Base-by-base conservation (phyloP, 352 stramenopile genomes). In the Paralagenidium karlingii region DNA sequence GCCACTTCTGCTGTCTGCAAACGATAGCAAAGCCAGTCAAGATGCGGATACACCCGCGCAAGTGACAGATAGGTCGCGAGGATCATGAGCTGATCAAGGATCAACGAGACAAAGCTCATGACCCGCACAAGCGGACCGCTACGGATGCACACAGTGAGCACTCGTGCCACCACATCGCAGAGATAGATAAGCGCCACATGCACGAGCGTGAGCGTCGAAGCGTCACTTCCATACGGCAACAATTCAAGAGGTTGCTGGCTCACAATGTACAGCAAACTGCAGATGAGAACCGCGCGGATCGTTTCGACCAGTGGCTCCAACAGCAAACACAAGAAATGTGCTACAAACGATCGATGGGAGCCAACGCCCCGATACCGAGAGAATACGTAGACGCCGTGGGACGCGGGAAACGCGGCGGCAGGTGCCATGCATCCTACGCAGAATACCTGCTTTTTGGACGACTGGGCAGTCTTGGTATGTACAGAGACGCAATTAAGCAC, bases 301-400 rank as follows among this genome's bases (percentile, higher is more conserved):
- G 50, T 62, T 36, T 87, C 73, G 29, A 87, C 31, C 22, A 90
- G n/a, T 9, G 76, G 76, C 15, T 74, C 70, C 18, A 82, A 40
- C 11, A 65, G 28, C 3, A 87, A 32, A 16, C 65, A 68, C 9
- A 82, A 38, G 32, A 87, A 82, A 48, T 90, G 73, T 22, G 57
- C 53, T 27, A 80, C 31, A 19, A 82, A 48, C 32, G 76, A 80
- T 42, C 77, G 74, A 60, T 90, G 61, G 11, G 76, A 90, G 16
- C 75, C 65, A 12, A 90, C 74, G 32, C 75, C 67, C 71, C 76
- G 83, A 39, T 90, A 88, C 25, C 77, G 74, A 18, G 74, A 85
- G 47, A 88, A 87, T 7, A 88, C 62, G 47, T 90, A 87, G 12
- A 86, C 61, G 42, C 81, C 62, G 22, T 60, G 48, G 38, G 16